Percentiles rank a stretch among this genome's conserved stretches.
These are phyloP conservation scores for Trichoderma hamatum DNA, from an alignment of 2,329 filamentous ascomycete genomes.

Conservation along the genomic window DNA sequence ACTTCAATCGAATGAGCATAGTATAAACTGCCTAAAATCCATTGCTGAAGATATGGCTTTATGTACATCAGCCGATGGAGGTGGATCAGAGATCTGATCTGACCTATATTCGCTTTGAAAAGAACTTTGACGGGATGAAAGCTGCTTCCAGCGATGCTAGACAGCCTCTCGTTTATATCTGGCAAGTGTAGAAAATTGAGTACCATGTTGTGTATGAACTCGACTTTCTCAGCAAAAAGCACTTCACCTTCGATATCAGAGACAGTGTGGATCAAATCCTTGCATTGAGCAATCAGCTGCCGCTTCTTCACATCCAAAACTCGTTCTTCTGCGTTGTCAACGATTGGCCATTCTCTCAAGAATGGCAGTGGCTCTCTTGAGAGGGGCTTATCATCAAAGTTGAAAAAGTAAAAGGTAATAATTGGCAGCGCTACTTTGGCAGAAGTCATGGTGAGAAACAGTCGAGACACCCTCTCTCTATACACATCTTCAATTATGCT, in stretches of 20 bases:
- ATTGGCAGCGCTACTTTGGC: conserved; percentile 12
- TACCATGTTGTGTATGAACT: conserved; percentile 20
- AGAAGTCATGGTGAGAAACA: conserved; percentile 18
- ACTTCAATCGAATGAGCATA: conserved; percentile 13
- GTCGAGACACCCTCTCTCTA: background rate
- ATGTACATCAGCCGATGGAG: conserved; percentile 6
- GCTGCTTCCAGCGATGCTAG: background rate
- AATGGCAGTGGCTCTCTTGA: background rate
- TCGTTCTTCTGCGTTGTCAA: background rate
- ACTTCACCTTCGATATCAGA: background rate
- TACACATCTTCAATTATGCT: conserved; percentile 8
- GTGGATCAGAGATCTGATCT: conserved; percentile 10
- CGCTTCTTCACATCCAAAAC: background rate
- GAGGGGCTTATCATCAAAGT: background rate
- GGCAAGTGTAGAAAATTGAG: conserved; percentile 7
- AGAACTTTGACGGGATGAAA: conserved; percentile 11
- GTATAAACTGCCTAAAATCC: conserved; percentile 17
- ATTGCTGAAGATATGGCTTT: conserved; percentile 9
- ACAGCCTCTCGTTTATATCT: conserved; percentile 1
- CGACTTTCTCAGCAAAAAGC: conserved; percentile 14
- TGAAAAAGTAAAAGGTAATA: conserved; percentile 11
- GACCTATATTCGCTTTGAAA: conserved; percentile 6
- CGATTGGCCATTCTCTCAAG: conserved; percentile 2
- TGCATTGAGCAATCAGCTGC: conserved; percentile 13
- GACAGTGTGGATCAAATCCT: background rate